phyloP scores from a whole-genome alignment of 768 basidiomycete species.

The Rhodotorula toruloides region DNA sequence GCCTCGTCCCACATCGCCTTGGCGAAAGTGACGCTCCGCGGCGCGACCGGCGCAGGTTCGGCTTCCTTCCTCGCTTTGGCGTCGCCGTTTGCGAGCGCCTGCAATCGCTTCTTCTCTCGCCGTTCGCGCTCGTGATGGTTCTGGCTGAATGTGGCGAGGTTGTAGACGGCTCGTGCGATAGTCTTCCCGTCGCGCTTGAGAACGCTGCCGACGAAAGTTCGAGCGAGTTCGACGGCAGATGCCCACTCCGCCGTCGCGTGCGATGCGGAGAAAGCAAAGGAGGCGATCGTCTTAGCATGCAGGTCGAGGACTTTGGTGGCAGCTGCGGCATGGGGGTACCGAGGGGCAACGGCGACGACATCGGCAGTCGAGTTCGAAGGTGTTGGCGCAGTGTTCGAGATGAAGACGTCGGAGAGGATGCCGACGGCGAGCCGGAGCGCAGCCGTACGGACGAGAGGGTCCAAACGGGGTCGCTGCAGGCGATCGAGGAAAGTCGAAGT shows the following conservation, averaged over 20 bases:
- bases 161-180: constrained; percentile 18
- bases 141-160: constrained; percentile 14
- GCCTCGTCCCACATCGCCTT: constrained; percentile 64
- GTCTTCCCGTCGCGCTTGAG: constrained; percentile 18
- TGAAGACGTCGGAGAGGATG: constrained; percentile 33
- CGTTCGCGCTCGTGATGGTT: constrained; percentile 8
- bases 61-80: constrained; percentile 6
- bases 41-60: constrained; percentile 32
- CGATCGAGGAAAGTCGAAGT: constrained; percentile 72
- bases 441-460: constrained; percentile 54
- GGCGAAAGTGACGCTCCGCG: constrained; percentile 47
- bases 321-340: constrained; percentile 44
- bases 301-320: constrained; percentile 42
- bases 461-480: constrained; percentile 70
- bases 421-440: constrained; percentile 58
- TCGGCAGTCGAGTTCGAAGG: constrained; percentile 52
- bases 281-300: constrained; percentile 45
- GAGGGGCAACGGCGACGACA: constrained; percentile 47
- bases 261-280: constrained; percentile 41
- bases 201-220: constrained; percentile 17
- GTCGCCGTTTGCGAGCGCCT: constrained; percentile 11
- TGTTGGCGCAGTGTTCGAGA: constrained; percentile 49
- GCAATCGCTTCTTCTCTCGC: constrained; percentile 11
- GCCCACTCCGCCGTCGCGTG: constrained; percentile 41
- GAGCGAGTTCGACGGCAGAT: constrained; percentile 18